Conservation (phyloP, 2,329 filamentous ascomycete species). For the Parascedosporium putredinis region DNA sequence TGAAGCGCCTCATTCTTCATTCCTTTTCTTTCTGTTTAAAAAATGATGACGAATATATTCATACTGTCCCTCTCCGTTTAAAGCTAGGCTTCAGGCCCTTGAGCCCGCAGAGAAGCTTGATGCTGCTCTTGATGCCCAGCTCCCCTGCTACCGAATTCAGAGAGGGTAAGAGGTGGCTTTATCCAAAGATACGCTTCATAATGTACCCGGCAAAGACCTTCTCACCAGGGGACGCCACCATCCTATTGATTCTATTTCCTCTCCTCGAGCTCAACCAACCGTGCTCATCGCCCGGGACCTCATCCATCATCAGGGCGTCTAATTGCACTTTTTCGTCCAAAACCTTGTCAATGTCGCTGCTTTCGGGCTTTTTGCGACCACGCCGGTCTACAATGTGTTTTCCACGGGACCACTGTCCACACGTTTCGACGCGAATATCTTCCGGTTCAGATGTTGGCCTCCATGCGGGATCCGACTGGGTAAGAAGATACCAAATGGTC, state of each 20-base stretch:
- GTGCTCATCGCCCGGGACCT: conserved; percentile 58
- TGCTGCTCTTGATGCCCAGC: not conserved
- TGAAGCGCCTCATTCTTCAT: not conserved
- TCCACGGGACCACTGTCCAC: conserved; percentile 88
- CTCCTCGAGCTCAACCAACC: conserved; percentile 64
- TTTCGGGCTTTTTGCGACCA: conserved; percentile 36
- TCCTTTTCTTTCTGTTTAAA: too few relatives aligned
- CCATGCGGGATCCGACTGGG: conserved; percentile 48
- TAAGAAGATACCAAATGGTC: conserved; percentile 69
- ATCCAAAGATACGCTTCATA: conserved; percentile 55
- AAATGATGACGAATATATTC: not conserved
- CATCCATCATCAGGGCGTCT: conserved; percentile 29
- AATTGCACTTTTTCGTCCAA: conserved; percentile 26
- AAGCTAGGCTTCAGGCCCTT: not conserved
- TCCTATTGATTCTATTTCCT: conserved; percentile 73
- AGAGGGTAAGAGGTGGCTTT: conserved; percentile 6
- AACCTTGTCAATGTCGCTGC: not conserved
- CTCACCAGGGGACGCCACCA: conserved; percentile 59
- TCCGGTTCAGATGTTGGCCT: conserved; percentile 48
- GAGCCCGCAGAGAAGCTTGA: not conserved
- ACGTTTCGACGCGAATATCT: conserved; percentile 82
- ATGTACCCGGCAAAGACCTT: conserved; percentile 55
- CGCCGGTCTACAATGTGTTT: conserved; percentile 80
- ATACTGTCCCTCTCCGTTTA: not conserved
- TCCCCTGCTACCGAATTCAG: not conserved